Conservation (phyloP, 306 rosid species). For the Rosa rugosa region DNA sequence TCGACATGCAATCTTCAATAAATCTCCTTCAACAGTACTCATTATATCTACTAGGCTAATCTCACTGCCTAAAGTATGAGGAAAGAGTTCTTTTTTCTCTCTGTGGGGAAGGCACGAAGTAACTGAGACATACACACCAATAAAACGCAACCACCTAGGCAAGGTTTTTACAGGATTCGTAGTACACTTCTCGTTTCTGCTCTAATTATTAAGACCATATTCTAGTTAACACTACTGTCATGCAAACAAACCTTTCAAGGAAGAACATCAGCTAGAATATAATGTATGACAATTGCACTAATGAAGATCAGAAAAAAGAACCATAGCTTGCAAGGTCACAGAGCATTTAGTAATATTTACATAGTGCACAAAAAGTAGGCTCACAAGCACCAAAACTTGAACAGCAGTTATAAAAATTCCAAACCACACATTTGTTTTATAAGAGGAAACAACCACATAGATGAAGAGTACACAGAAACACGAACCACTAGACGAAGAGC, state of each 20-base stretch:
- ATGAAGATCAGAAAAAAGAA: not conserved
- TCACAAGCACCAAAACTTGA: conserved; percentile 13
- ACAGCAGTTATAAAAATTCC: conserved; percentile 10
- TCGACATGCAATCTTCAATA: not conserved
- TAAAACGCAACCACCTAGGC: not conserved
- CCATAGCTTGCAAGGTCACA: not conserved
- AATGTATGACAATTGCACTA: not conserved
- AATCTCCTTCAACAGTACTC: not conserved
- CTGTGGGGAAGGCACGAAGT: not conserved
- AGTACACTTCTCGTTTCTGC: not conserved
- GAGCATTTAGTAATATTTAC: not conserved
- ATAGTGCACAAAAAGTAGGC: not conserved
- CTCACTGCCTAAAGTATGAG: not conserved
- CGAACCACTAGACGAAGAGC: conserved; percentile 94
- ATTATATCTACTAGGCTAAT: not conserved
- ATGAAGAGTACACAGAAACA: conserved; percentile 36
- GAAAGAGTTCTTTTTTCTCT: not conserved
- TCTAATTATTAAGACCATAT: not conserved
- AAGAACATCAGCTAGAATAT: not conserved
- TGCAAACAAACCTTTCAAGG: not conserved
- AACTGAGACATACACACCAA: not conserved
- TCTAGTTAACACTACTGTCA: not conserved
- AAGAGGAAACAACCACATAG: not conserved
- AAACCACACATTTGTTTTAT: not conserved
- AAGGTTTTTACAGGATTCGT: not conserved